phyloP scores from a whole-genome alignment of 768 basidiomycete genomes.

The Auricularia heimuer region DNA sequence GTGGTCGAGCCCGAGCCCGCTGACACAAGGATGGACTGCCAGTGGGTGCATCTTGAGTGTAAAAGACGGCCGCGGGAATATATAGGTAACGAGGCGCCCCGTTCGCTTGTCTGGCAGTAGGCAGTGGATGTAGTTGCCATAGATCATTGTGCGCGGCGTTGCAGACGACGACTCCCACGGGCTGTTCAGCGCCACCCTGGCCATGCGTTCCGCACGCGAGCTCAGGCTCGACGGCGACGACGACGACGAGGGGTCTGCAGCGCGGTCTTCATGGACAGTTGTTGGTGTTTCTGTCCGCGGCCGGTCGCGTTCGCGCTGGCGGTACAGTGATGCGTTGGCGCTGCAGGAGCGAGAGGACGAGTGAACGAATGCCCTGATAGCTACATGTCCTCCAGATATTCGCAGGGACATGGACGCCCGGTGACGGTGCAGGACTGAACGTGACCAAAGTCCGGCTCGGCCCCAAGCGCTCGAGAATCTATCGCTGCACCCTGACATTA shows the following conservation, averaged over 20 bases:
- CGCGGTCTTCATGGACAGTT: too few species aligned
- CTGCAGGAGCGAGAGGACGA: neutral
- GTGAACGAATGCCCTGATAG: neutral
- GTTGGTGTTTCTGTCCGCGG: too few species aligned
- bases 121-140: neutral
- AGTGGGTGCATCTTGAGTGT: neutral
- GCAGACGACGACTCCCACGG: neutral
- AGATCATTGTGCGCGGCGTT: neutral
- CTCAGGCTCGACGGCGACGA: neutral
- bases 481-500: too few species aligned
- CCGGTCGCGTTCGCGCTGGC: too few species aligned
- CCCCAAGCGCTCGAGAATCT: too few species aligned
- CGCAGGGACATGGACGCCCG: neutral
- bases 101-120: neutral
- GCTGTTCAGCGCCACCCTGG: neutral
- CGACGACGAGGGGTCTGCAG: neutral
- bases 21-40: neutral
- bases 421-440: neutral
- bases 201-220: too few species aligned
- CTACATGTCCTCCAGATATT: neutral
- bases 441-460: neutral
- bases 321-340: neutral
- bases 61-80: neutral
- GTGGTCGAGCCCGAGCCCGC: neutral
- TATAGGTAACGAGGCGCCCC: neutral